Conservation (phyloP, 257 asterid genomes). For the Solanum arcanum region DNA sequence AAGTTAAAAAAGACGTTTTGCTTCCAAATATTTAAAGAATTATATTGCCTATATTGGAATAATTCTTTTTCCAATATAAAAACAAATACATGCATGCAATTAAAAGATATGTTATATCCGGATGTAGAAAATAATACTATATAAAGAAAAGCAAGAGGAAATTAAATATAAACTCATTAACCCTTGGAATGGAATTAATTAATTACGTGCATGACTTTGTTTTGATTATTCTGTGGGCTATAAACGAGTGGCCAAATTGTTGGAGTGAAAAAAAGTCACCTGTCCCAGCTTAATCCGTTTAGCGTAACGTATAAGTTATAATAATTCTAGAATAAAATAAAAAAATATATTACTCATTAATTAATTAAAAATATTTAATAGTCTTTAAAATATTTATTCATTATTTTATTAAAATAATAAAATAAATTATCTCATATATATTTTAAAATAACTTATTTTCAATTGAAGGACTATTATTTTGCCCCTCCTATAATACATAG, state of each 20-base stretch:
- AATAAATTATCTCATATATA: no score
- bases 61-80: neutral
- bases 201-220: neutral
- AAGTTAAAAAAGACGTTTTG: neutral
- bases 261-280: neutral
- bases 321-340: no score
- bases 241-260: neutral
- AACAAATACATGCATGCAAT: neutral
- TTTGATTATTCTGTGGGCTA: neutral
- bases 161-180: neutral
- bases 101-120: neutral
- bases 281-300: neutral
- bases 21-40: neutral
- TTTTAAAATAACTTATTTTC: no score
- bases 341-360: no score
- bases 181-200: neutral
- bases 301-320: no score
- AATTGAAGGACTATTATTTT: rapidly evolving
- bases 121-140: neutral
- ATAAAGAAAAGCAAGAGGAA: neutral
- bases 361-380: no score
- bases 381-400: no score
- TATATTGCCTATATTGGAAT: neutral
- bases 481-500: neutral
- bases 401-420: no score